Evolutionary conservation across 306 rosid genomes (phyloP).

Genomic region (Malus sieversii): DNA sequence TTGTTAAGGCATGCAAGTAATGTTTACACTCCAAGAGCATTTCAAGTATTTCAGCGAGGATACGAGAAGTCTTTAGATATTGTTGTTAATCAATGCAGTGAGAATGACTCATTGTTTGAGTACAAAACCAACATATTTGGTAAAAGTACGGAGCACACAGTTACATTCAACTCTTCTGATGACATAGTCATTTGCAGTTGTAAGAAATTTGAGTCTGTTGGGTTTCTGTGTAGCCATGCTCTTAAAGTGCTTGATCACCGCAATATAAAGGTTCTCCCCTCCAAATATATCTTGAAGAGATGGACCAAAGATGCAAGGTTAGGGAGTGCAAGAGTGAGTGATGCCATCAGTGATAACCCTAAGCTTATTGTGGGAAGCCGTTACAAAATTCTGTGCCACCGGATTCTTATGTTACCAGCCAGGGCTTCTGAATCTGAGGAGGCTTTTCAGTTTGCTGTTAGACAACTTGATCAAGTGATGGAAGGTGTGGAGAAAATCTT

Average conservation of each 20-base stretch:
- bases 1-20: slow-evolving; percentile 44
- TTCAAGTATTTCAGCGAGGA: slow-evolving; percentile 56
- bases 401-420: slow-evolving; percentile 43
- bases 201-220: slow-evolving; percentile 51
- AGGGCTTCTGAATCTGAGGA: slow-evolving; percentile 57
- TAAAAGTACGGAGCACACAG: slow-evolving; percentile 35
- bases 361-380: slow-evolving; percentile 37
- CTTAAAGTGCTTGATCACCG: slow-evolving; percentile 55
- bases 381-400: slow-evolving; percentile 45
- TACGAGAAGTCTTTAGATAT: slow-evolving; percentile 51
- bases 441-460: slow-evolving; percentile 39
- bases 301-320: slow-evolving; percentile 53
- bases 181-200: slow-evolving; percentile 50
- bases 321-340: slow-evolving; percentile 24
- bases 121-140: slow-evolving; percentile 48
- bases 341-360: slow-evolving; percentile 28
- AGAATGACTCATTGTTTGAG: slow-evolving; percentile 35
- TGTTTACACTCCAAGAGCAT: slow-evolving; percentile 52
- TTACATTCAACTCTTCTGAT: slow-evolving; percentile 39
- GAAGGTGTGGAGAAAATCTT: slow-evolving; percentile 57
- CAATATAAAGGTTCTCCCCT: slow-evolving; percentile 54
- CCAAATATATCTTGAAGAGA: slow-evolving; percentile 47
- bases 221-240: slow-evolving; percentile 60
- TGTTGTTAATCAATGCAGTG: slow-evolving; percentile 36
- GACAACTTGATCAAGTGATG: slow-evolving; percentile 47